These are phyloP conservation scores for Toxoplasma gondii DNA, from an alignment of 169 alveolate genomes.

Conservation along the genomic window DNA sequence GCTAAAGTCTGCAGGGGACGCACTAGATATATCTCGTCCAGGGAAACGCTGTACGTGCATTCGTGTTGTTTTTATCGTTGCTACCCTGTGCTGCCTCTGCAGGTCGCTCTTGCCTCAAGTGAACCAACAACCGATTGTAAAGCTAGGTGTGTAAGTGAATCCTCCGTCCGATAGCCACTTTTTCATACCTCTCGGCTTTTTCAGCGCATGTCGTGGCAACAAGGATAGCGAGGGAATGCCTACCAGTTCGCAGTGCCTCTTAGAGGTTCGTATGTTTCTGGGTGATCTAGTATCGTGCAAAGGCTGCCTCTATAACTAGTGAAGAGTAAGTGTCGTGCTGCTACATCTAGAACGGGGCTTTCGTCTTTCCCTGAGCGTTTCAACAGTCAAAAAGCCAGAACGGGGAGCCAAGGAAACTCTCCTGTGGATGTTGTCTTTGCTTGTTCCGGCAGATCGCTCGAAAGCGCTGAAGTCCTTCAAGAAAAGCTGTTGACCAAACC, in stretches of 20 bases:
- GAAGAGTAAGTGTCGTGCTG: too few relatives aligned
- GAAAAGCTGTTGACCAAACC: constrained; percentile 49
- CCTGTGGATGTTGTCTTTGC: too few relatives aligned
- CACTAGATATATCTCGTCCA: background rate
- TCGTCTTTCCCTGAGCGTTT: too few relatives aligned
- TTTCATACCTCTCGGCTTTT: background rate
- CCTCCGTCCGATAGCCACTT: background rate
- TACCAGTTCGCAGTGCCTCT: too few relatives aligned
- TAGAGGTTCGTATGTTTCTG: too few relatives aligned
- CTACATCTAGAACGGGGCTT: too few relatives aligned
- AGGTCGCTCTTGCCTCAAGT: constrained; percentile 30
- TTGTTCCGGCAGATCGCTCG: constrained; percentile 20
- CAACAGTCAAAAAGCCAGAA: too few relatives aligned
- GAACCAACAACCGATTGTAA: background rate
- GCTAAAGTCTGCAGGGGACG: background rate
- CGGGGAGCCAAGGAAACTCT: too few relatives aligned
- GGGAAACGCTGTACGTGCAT: background rate
- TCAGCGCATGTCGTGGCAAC: too few relatives aligned
- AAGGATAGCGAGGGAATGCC: too few relatives aligned
- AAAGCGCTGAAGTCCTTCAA: constrained; percentile 9
- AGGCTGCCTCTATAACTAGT: too few relatives aligned
- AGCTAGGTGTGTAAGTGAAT: constrained; percentile 23
- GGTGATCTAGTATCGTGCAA: too few relatives aligned
- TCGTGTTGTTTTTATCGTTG: background rate
- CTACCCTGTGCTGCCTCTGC: background rate